Conservation (phyloP, 148 eudicot species). For the Limonium bicolor region DNA sequence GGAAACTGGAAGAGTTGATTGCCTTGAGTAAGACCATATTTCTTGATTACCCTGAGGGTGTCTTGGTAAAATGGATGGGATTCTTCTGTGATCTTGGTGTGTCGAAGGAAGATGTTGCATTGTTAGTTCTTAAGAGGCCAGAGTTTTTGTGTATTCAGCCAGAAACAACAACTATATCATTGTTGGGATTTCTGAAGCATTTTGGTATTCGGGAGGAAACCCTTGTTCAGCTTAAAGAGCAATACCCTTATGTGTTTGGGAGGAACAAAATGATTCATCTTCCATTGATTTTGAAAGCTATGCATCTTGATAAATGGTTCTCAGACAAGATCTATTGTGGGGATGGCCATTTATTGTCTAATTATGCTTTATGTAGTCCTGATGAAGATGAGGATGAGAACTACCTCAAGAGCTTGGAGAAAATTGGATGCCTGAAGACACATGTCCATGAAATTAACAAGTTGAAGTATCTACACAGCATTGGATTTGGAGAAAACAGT, state of each 20-base stretch:
- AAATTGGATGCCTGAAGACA: constrained; percentile 12
- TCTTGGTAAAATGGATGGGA: constrained; percentile 27
- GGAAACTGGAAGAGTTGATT: constrained; percentile 33
- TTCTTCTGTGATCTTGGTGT: constrained; percentile 44
- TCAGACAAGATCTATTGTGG: constrained; percentile 31
- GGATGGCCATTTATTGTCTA: constrained; percentile 15
- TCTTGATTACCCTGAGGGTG: constrained; percentile 29
- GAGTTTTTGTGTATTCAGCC: constrained; percentile 36
- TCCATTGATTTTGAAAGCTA: constrained; percentile 45
- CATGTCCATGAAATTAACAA: constrained; percentile 17
- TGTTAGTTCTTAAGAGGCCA: constrained; percentile 40
- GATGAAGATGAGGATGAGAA: constrained; percentile 31
- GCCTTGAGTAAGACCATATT: constrained; percentile 26
- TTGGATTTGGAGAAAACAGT: constrained; percentile 58
- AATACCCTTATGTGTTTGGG: constrained; percentile 44
- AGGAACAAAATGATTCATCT: constrained; percentile 41
- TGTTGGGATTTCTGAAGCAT: constrained; percentile 35
- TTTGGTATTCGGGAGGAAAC: constrained; percentile 21
- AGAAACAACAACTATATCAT: constrained; percentile 26
- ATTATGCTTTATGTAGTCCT: constrained; percentile 14
- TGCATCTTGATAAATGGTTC: constrained; percentile 65
- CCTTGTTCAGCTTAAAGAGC: constrained; percentile 13
- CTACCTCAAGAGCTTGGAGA: constrained; percentile 21
- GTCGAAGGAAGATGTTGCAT: constrained; percentile 26
- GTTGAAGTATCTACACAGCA: constrained; percentile 41